phyloP scores from a whole-genome alignment of 2,329 filamentous ascomycete species.

The Simplicillium aogashimaense region DNA sequence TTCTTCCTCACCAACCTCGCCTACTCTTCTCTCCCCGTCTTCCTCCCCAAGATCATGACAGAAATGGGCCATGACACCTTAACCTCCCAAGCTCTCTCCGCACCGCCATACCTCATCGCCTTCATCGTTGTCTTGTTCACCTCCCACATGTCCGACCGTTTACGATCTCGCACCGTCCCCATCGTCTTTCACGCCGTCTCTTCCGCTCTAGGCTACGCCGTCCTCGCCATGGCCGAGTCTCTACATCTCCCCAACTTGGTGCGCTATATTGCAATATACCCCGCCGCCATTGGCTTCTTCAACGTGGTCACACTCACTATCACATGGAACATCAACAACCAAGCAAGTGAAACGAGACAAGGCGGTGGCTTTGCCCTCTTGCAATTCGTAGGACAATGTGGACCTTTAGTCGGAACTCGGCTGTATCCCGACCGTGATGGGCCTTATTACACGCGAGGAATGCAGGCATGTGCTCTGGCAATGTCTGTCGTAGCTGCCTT shows the following conservation, averaged over 20 bases:
- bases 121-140: slow-evolving; percentile 65
- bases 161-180: slow-evolving; percentile 51
- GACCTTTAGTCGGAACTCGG: slow-evolving; percentile 59
- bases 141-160: slow-evolving; percentile 60
- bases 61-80: slow-evolving; percentile 64
- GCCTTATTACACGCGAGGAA: slow-evolving; percentile 53
- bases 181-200: slow-evolving; percentile 60
- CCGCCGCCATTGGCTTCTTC: slow-evolving; percentile 74
- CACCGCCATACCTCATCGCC: slow-evolving; percentile 70
- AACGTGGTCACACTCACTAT: slow-evolving; percentile 75
- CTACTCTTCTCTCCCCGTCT: slow-evolving; percentile 80
- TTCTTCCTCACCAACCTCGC: slow-evolving; percentile 84
- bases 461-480: slow-evolving; percentile 51
- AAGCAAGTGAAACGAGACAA: slow-evolving; percentile 56
- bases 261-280: slow-evolving; percentile 69
- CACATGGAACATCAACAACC: slow-evolving; percentile 84
- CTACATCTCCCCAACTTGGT: slow-evolving; percentile 32
- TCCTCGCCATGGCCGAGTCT: slow-evolving; percentile 49
- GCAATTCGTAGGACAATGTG: slow-evolving; percentile 73
- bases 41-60: slow-evolving; percentile 70
- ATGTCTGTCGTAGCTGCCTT: slow-evolving; percentile 52
- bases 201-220: slow-evolving; percentile 49
- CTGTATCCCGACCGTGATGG: slow-evolving; percentile 51
- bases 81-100: slow-evolving; percentile 66
- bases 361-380: slow-evolving; percentile 71